Percentiles rank a stretch among this genome's conserved stretches.
phyloP scores from a whole-genome alignment of 1,284 basidiomycete species.

The Xerocomus minutiporus region DNA sequence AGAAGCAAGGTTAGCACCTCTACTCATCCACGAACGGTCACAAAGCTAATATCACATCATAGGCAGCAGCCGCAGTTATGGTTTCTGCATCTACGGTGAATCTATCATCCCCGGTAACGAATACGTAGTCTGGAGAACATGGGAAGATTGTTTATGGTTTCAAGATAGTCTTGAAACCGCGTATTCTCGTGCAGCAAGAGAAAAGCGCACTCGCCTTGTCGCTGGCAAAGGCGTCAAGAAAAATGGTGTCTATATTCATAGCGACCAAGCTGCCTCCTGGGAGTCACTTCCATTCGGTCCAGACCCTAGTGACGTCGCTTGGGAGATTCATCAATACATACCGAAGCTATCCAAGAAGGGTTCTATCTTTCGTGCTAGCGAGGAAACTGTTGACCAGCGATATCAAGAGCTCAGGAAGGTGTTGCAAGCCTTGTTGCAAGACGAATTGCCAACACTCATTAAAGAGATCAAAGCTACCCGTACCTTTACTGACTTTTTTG shows the following conservation, averaged over 20 bases:
- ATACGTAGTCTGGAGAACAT: constrained; percentile 71
- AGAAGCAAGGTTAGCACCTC: constrained; percentile 51
- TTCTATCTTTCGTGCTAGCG: constrained; percentile 64
- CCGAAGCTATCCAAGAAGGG: constrained; percentile 67
- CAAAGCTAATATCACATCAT: background rate
- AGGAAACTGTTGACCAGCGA: constrained; percentile 61
- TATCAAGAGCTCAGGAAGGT: constrained; percentile 54
- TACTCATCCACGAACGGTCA: background rate
- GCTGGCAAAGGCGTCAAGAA: constrained; percentile 73
- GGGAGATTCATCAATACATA: constrained; percentile 59
- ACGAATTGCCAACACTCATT: constrained; percentile 60
- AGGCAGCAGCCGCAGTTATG: constrained; percentile 57
- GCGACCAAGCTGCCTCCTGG: constrained; percentile 70
- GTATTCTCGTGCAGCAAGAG: constrained; percentile 56
- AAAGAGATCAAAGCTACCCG: constrained; percentile 57
- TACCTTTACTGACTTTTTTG: constrained; percentile 69
- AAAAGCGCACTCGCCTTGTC: constrained; percentile 57
- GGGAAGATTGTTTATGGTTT: constrained; percentile 76
- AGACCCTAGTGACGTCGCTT: constrained; percentile 62
- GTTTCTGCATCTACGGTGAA: constrained; percentile 48
- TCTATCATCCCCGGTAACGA: constrained; percentile 36
- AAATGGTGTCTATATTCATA: constrained; percentile 62
- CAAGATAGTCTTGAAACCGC: constrained; percentile 64
- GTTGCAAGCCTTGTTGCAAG: constrained; percentile 52
- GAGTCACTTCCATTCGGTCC: constrained; percentile 82